Percentiles rank a stretch among this genome's conserved stretches.
Conservation (phyloP, 495 filamentous ascomycete genomes). For the Trypethelium eluteriae region DNA sequence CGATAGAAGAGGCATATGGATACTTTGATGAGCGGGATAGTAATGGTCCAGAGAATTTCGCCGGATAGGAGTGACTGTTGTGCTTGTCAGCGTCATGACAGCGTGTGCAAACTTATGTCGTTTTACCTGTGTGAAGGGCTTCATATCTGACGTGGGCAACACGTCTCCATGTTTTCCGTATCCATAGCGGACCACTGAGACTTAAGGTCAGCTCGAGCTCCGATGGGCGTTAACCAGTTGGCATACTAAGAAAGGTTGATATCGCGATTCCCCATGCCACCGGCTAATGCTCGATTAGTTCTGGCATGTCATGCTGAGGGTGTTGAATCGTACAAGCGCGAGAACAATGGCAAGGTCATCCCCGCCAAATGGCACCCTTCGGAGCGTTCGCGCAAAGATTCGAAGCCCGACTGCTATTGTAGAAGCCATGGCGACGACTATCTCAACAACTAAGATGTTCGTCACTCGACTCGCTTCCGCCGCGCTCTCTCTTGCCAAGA, state of each 20-base stretch:
- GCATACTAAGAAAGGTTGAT: background rate
- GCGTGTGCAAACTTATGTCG: background rate
- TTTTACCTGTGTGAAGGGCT: background rate
- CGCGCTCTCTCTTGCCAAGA: background rate
- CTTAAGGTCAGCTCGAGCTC: background rate
- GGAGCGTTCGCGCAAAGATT: background rate
- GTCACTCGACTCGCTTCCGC: background rate
- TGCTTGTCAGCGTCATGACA: background rate
- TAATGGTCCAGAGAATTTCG: background rate
- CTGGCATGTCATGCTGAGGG: background rate
- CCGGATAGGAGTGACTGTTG: background rate
- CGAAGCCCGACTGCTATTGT: background rate
- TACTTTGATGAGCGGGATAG: slow-evolving; percentile 5
- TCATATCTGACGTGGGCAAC: background rate
- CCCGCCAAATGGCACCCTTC: background rate
- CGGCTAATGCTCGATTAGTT: background rate
- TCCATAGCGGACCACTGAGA: slow-evolving; percentile 5
- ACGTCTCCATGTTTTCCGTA: background rate
- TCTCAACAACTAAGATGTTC: slow-evolving; percentile 4
- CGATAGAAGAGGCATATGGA: slow-evolving; percentile 7
- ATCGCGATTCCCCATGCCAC: background rate
- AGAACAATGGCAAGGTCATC: background rate
- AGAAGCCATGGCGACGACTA: background rate
- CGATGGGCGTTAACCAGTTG: background rate
- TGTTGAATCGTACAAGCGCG: background rate